Conservation (phyloP, 805 yeast species). For the Lipomyces chichibuensis region DNA sequence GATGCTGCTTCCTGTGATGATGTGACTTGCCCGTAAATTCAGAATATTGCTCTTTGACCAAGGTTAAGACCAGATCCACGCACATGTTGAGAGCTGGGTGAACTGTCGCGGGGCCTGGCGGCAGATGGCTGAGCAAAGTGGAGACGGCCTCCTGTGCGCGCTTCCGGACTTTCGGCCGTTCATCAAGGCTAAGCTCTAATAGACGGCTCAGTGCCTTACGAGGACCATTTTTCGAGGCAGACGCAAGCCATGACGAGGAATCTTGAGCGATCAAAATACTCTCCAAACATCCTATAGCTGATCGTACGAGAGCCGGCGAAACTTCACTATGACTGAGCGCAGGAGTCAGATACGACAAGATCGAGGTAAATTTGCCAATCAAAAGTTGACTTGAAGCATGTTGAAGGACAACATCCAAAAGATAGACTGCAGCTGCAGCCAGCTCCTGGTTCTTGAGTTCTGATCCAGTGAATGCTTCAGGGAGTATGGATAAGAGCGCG, state of each 20-base stretch:
- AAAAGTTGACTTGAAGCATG: conserved; percentile 65
- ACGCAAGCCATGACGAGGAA: conserved; percentile 69
- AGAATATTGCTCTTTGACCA: conserved; percentile 54
- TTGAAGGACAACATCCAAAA: conserved; percentile 78
- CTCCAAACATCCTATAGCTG: conserved; percentile 86
- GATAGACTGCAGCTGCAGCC: conserved; percentile 65
- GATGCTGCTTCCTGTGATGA: conserved; percentile 43
- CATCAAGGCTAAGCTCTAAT: conserved; percentile 71
- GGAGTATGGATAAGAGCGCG: conserved; percentile 78
- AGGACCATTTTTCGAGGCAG: conserved; percentile 50
- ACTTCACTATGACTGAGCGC: conserved; percentile 63
- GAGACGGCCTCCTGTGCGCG: conserved; percentile 90
- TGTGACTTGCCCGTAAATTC: conserved; percentile 42
- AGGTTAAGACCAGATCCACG: conserved; percentile 66
- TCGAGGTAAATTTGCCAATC: conserved; percentile 73
- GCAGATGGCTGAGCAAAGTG: conserved; percentile 61
- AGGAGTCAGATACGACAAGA: conserved; percentile 79
- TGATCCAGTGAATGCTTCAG: conserved; percentile 65
- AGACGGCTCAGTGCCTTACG: conserved; percentile 78
- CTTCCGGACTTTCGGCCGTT: conserved; percentile 92
- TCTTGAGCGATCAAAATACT: conserved; percentile 79
- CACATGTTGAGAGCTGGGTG: conserved; percentile 77
- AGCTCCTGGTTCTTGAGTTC: conserved; percentile 60
- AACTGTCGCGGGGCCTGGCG: conserved; percentile 76
- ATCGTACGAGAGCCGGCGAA: conserved; percentile 78